Evolutionary conservation across 2,329 filamentous ascomycete genomes (phyloP), one percentile per base, ranked within the genome.

Genomic region (Fusarium armeniacum): DNA sequence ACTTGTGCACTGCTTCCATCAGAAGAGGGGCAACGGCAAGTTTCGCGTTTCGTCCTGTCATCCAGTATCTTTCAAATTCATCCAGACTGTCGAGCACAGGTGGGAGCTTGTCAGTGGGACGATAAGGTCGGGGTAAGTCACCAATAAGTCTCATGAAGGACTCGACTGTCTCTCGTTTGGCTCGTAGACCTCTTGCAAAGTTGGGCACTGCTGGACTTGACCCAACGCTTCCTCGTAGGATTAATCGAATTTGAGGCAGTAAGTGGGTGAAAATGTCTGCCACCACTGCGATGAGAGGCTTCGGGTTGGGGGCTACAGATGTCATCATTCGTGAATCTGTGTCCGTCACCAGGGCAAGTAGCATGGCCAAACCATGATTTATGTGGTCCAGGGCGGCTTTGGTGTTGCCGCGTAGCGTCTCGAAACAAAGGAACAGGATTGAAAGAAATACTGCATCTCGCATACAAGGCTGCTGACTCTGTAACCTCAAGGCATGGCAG

Each of bases 381-480:
- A 80, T 67, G 47, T 80, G 78, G n/a, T 76, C 72, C 18, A 80
- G 49, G 0, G 78, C 78, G 10, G 76, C 76, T 35, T 74, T 77
- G 11, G 62, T 69, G 16, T 77, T 74, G 2, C 76, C 78, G 12
- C 77, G 59, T 0, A 80, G 57, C 0, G 62, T 74, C 33, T 80
- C 78, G 16, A 80, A 80, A 13, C 72, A 75, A 0, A 80, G 49
- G 2, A 77, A 62, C 5, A 80, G 43, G 0, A 80, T 50, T 0
- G 78, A 79, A 1, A 80, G 57, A 10, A 80, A 77, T 0, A 79
- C 52, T 0, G 77, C 69, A 22, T 77, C 75, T 6, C 74, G 77
- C 5, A 78, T 33, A 2, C 77, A 76, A 30, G 63, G 47, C 0
- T 69, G 66, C 7, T 75, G 62, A 16, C 69, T 75, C n/a, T 76